Conservation (phyloP, 140 eudicot species). For the Bidens hawaiensis region DNA sequence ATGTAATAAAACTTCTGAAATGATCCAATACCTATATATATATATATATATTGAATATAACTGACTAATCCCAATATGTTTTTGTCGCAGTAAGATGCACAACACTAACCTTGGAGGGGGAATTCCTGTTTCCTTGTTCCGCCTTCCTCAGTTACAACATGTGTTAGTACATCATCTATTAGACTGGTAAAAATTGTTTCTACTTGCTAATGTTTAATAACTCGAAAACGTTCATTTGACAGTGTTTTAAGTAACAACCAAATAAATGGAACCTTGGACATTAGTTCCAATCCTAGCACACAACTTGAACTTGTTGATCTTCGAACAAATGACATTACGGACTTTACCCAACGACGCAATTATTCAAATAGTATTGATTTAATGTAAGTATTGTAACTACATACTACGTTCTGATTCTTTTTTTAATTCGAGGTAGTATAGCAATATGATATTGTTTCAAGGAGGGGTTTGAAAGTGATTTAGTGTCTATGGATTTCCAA, state of each 20-base stretch:
- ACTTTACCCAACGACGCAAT: slow-evolving; percentile 25
- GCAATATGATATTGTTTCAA: no score
- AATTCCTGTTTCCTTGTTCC: slow-evolving; percentile 38
- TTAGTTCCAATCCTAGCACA: slow-evolving; percentile 42
- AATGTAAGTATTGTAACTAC: slow-evolving; percentile 44
- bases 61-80: neutral
- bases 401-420: neutral
- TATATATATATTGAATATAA: neutral
- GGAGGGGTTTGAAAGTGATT: no score
- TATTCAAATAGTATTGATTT: slow-evolving; percentile 1
- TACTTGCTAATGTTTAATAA: neutral
- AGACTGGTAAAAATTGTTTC: neutral
- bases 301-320: slow-evolving; percentile 55
- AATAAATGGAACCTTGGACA: slow-evolving; percentile 54
- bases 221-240: neutral
- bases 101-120: slow-evolving; percentile 30
- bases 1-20: no score
- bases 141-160: slow-evolving; percentile 45
- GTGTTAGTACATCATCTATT: slow-evolving; percentile 36
- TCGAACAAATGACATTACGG: slow-evolving; percentile 30
- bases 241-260: slow-evolving; percentile 48
- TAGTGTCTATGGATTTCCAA: no score
- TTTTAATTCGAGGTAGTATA: neutral
- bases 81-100: slow-evolving; percentile 31
- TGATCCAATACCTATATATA: no score